Evolutionary conservation across 495 filamentous ascomycete species (phyloP), one percentile per base, ranked within the genome.

Genomic region (Parmelia sp.): DNA sequence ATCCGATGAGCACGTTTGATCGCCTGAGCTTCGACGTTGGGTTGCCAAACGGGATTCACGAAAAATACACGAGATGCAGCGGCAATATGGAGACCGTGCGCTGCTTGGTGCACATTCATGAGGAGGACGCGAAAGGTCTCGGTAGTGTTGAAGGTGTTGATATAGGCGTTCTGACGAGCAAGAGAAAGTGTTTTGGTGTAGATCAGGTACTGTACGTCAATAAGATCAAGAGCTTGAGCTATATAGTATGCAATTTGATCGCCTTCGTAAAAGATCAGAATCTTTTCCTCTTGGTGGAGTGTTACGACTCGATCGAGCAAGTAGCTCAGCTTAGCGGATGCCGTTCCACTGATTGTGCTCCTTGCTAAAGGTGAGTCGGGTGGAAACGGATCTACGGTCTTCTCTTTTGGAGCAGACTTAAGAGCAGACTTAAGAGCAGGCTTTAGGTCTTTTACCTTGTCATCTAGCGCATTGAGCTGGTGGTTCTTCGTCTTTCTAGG

Each of bases 1-100:
- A 97, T 96, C 35, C 93, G 81, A 66, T 96, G 88, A 0, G 90
- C 91, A 69, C 93, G 88, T 67, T 93, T 96, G 67, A 97, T 89
- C 4, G 93, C 93, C 72, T 97, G 93, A 5, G 89, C 91, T 70
- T 96, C 90, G 11, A 96, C 82, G 64, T 89, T 87, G 0, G 90
- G 90, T 58, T 90, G 88, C 75, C 94, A 87, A 36, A 94, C 88
- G 0, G 93, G 93, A 63, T 90, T 95, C 65, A 96, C 80, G 68
- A 97, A 96, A 77, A 88, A 95, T n/a, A 97, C 87, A 0, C 93
- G 80, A 0, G 86, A 91, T 7, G 94, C 93, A 39, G 84, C 83
- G 27, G 84, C 83, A 70, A 97, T 84, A 68, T 96, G 90, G 0
- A 97, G 79, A 0, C 93, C 93, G 64, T 90, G 90, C 4, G 93